Evolutionary conservation across 2,329 filamentous ascomycete genomes (phyloP).

Genomic region (Ilyonectria robusta): DNA sequence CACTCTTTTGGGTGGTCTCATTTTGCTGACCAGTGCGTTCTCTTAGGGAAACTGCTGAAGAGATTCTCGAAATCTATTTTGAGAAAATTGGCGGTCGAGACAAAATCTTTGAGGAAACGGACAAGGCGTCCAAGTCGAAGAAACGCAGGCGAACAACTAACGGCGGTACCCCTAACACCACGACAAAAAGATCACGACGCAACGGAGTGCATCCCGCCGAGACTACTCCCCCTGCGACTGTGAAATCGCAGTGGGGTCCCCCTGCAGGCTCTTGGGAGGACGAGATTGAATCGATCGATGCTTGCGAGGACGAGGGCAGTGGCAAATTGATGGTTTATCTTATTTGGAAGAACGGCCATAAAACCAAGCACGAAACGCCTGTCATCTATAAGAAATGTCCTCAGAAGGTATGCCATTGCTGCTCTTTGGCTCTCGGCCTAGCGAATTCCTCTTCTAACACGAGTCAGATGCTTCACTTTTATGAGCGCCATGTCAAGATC

Average conservation of each 20-base stretch:
- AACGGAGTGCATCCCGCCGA: constrained; percentile 65
- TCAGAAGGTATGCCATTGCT: constrained; percentile 72
- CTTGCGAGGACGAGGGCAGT: constrained; percentile 75
- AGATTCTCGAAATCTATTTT: constrained; percentile 77
- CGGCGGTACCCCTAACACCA: constrained; percentile 52
- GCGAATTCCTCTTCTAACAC: constrained; percentile 13
- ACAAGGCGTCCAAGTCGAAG: constrained; percentile 65
- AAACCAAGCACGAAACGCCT: constrained; percentile 79
- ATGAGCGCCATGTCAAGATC: constrained; percentile 71
- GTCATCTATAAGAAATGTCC: constrained; percentile 83
- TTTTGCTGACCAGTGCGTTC: constrained; percentile 11
- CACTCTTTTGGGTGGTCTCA: too few species aligned
- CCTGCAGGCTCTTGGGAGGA: constrained; percentile 85
- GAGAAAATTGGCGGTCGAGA: constrained; percentile 74
- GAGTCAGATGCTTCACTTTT: constrained; percentile 70
- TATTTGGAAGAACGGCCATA: constrained; percentile 80
- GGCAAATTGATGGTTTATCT: constrained; percentile 77
- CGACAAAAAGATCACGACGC: constrained; percentile 61
- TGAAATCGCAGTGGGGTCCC: constrained; percentile 70
- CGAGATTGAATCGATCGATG: constrained; percentile 78
- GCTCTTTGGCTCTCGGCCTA: background rate
- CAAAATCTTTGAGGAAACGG: constrained; percentile 65
- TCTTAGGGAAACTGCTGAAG: constrained; percentile 68
- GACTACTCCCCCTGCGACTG: constrained; percentile 62
- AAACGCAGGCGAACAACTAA: constrained; percentile 69